A percentile compares a stretch with the other conserved stretches of the same genome.
Conservation (phyloP, 164 flowering plant genomes). For the Liquidambar formosana region DNA sequence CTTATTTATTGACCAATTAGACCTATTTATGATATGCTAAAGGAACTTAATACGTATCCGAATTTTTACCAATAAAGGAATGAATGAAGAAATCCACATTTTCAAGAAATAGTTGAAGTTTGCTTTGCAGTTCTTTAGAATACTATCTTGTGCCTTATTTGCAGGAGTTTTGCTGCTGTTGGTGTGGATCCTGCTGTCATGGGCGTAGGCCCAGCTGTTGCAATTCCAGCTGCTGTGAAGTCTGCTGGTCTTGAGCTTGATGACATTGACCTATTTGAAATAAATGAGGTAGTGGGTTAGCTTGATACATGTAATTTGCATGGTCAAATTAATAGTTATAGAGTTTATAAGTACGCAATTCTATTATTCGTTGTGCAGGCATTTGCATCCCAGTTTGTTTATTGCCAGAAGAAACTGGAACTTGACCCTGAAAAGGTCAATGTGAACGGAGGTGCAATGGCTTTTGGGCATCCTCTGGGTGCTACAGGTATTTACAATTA, state of each 20-base stretch:
- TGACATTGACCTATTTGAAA: slow-evolving; percentile 70
- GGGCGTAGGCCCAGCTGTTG: slow-evolving; percentile 83
- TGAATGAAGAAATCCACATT: no score
- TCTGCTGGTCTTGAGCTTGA: slow-evolving; percentile 61
- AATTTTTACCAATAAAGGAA: no score
- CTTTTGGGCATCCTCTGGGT: slow-evolving; percentile 71
- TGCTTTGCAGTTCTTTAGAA: no score
- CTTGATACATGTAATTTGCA: background rate
- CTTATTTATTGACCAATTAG: no score
- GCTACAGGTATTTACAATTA: slow-evolving; percentile 48
- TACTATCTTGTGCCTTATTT: background rate
- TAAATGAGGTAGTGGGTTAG: slow-evolving; percentile 59
- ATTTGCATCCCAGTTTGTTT: slow-evolving; percentile 72
- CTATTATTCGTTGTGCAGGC: slow-evolving; percentile 41
- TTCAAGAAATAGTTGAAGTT: no score
- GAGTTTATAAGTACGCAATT: background rate
- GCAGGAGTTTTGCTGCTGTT: slow-evolving; percentile 69
- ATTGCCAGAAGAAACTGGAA: slow-evolving; percentile 51
- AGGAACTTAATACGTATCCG: no score
- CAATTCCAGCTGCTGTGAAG: slow-evolving; percentile 76
- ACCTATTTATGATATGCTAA: no score
- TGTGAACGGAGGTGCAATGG: slow-evolving; percentile 82
- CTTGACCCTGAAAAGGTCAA: slow-evolving; percentile 59
- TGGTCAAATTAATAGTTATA: background rate
- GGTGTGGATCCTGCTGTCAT: slow-evolving; percentile 80